Percentiles rank a stretch among this genome's conserved stretches.
These are phyloP conservation scores for Phytophthora meadii DNA, from an alignment of 352 stramenopile genomes.

Conservation along the genomic window DNA sequence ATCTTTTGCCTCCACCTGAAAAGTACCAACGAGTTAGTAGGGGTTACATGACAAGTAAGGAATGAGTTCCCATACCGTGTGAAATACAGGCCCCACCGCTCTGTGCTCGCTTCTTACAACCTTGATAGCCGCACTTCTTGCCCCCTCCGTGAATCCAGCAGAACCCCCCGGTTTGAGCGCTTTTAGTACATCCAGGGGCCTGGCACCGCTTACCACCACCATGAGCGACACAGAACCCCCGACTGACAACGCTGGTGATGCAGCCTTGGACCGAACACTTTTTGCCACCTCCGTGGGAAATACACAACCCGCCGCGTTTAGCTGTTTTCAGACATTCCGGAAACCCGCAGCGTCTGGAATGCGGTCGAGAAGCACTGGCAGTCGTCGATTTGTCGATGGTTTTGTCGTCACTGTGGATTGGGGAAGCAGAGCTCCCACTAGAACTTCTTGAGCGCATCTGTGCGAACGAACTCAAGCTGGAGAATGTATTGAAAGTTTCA, in stretches of 20 bases:
- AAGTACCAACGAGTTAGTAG: constrained; percentile 5
- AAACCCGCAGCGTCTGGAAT: constrained; percentile 47
- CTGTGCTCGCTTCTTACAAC: constrained; percentile 61
- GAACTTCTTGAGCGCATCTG: constrained; percentile 19
- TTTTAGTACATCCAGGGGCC: constrained; percentile 36
- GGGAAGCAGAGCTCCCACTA: constrained; percentile 17
- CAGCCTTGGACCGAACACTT: constrained; percentile 59
- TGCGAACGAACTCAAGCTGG: constrained; percentile 23
- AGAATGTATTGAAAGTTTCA: constrained; percentile 21
- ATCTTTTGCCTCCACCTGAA: constrained; percentile 57
- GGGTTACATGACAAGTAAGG: background rate
- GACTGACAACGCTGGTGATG: constrained; percentile 62
- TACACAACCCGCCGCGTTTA: constrained; percentile 61
- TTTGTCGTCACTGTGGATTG: constrained; percentile 14
- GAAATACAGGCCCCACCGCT: constrained; percentile 61
- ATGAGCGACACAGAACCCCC: constrained; percentile 67
- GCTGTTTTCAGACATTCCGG: constrained; percentile 59
- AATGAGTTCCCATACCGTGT: constrained; percentile 32
- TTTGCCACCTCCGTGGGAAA: constrained; percentile 62
- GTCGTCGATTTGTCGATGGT: background rate
- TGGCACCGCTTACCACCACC: constrained; percentile 65
- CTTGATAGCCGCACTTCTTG: constrained; percentile 60
- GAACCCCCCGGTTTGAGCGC: constrained; percentile 50
- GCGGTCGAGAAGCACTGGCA: background rate
- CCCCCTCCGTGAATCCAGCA: constrained; percentile 66